Percentiles rank a stretch among this genome's conserved stretches.
Evolutionary conservation across 2,329 filamentous ascomycete species (phyloP).

Genomic region (Lecanosticta acicola): DNA sequence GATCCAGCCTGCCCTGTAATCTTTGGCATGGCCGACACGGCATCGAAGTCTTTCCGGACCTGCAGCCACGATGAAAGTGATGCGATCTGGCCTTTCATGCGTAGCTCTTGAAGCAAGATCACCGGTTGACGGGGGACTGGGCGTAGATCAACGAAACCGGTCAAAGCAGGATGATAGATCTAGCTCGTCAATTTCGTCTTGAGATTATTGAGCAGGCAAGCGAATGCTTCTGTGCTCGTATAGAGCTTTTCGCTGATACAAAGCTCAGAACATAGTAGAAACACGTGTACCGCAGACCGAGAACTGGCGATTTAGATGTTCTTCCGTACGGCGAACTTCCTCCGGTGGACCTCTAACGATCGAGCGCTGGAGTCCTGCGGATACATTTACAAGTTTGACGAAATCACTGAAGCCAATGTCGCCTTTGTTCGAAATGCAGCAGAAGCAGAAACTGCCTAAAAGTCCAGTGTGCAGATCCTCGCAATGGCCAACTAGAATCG

Average conservation of each 20-base stretch:
- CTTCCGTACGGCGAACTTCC: slow-evolving; percentile 33
- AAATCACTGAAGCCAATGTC: slow-evolving; percentile 23
- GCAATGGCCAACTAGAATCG: slow-evolving; percentile 27
- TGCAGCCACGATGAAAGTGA: slow-evolving; percentile 20
- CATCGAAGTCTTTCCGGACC: slow-evolving; percentile 27
- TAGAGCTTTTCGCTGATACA: not conserved
- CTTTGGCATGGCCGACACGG: too few species aligned
- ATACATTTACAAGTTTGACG: slow-evolving; percentile 19
- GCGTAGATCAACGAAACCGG: slow-evolving; percentile 51
- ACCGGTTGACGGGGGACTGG: slow-evolving; percentile 39
- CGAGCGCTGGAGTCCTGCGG: not conserved
- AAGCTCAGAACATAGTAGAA: slow-evolving; percentile 39
- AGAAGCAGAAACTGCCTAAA: slow-evolving; percentile 35
- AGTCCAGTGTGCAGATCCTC: slow-evolving; percentile 23
- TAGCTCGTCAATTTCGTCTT: slow-evolving; percentile 38
- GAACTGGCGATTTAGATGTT: slow-evolving; percentile 26
- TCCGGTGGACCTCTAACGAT: slow-evolving; percentile 16
- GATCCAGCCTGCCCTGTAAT: too few species aligned
- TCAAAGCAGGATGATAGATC: slow-evolving; percentile 41
- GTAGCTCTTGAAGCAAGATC: slow-evolving; percentile 27
- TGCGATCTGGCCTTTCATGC: slow-evolving; percentile 19
- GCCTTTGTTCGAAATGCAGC: slow-evolving; percentile 31
- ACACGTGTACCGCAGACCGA: slow-evolving; percentile 38
- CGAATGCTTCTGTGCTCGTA: not conserved
- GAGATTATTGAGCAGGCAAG: slow-evolving; percentile 38